phyloP scores from a whole-genome alignment of 148 eudicot species.

The Persicaria maculosa region DNA sequence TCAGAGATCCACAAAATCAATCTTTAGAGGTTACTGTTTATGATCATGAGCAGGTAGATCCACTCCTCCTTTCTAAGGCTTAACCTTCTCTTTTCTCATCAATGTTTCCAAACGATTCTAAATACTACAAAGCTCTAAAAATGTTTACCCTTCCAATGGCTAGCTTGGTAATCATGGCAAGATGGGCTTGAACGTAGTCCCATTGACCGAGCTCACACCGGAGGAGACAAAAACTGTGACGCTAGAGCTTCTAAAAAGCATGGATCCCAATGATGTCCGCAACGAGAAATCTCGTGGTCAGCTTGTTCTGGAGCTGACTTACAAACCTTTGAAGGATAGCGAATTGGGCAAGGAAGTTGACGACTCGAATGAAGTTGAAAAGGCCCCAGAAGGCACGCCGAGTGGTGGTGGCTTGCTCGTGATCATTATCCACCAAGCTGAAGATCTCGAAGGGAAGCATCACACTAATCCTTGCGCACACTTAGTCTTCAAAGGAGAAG shows the following conservation, averaged over 20 bases:
- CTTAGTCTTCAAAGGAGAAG: conserved; percentile 75
- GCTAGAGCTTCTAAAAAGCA: conserved; percentile 56
- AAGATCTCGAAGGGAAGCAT: conserved; percentile 85
- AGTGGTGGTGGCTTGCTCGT: conserved; percentile 67
- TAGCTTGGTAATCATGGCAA: conserved; percentile 70
- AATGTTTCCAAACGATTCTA: background rate
- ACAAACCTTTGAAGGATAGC: conserved; percentile 64
- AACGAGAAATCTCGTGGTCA: conserved; percentile 77
- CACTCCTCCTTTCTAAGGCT: no score
- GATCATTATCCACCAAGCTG: conserved; percentile 65
- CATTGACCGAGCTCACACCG: conserved; percentile 57
- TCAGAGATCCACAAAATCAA: conserved; percentile 76
- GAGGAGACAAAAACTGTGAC: conserved; percentile 61
- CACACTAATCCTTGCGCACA: conserved; percentile 63
- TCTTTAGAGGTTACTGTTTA: conserved; percentile 49
- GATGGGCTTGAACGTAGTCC: conserved; percentile 69
- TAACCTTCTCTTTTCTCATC: background rate
- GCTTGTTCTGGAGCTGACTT: conserved; percentile 50
- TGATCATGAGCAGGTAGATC: conserved; percentile 84
- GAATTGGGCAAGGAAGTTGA: conserved; percentile 38
- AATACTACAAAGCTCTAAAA: background rate
- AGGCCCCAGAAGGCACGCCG: conserved; percentile 88
- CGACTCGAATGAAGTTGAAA: conserved; percentile 27
- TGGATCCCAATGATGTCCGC: conserved; percentile 61
- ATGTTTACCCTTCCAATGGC: background rate